Conservation (phyloP, 176 grass and related monocot species). For the Rhynchospora tenuis region DNA sequence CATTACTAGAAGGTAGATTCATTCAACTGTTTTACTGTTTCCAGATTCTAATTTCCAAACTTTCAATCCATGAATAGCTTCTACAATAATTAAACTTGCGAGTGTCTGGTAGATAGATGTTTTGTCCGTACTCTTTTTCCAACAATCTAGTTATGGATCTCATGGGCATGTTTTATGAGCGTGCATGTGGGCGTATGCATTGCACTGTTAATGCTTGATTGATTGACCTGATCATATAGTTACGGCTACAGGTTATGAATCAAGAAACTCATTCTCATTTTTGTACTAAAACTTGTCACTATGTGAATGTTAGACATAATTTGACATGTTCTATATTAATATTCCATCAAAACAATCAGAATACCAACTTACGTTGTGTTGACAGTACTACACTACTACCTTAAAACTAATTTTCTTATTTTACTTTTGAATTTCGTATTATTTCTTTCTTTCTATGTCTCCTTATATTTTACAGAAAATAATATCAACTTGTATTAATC, state of each 20-base stretch:
- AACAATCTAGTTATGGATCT: not conserved
- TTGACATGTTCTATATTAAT: too few relatives aligned
- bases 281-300: not conserved
- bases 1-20: constrained; percentile 43
- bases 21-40: not conserved
- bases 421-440: not conserved
- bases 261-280: not conserved
- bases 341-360: too few relatives aligned
- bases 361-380: too few relatives aligned
- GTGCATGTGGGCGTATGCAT: not conserved
- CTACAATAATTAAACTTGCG: not conserved
- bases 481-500: too few relatives aligned
- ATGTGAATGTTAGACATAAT: too few relatives aligned
- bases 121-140: not conserved
- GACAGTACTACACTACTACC: not conserved
- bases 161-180: not conserved
- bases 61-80: not conserved
- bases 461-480: too few relatives aligned
- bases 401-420: not conserved
- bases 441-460: not conserved
- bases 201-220: not conserved
- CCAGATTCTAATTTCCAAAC: not conserved
- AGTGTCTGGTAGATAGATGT: not conserved
- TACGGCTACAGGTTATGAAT: not conserved
- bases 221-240: not conserved